Percentiles rank a stretch among this genome's conserved stretches.
Conservation (phyloP, 768 basidiomycete genomes). For the Trametes sanguinea region DNA sequence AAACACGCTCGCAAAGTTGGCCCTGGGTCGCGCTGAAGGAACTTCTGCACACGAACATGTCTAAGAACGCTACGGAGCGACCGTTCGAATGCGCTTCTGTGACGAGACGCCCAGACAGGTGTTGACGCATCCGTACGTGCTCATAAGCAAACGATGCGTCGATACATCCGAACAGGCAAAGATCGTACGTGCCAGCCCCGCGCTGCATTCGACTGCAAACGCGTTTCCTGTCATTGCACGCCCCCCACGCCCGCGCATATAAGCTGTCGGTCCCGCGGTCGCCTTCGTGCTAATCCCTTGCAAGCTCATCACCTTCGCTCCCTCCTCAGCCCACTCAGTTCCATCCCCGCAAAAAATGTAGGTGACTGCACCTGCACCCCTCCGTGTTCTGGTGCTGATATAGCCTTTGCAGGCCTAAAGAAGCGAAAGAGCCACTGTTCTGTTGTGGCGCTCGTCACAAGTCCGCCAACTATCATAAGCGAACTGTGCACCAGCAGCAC, state of each 20-base stretch:
- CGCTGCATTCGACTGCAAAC: not conserved
- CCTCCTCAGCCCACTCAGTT: not conserved
- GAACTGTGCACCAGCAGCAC: conserved; percentile 15
- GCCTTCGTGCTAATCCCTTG: not conserved
- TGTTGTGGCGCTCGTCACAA: conserved; percentile 15
- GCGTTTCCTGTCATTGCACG: not conserved
- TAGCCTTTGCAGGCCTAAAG: conserved; percentile 7
- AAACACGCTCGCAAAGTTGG: no score
- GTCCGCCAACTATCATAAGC: conserved; percentile 11
- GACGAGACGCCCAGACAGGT: not conserved
- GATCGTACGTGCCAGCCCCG: not conserved
- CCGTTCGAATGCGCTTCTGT: not conserved
- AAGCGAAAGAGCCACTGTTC: conserved; percentile 7
- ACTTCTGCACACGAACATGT: no score
- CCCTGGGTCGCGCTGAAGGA: no score
- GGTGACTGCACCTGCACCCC: not conserved
- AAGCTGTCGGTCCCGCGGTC: no score
- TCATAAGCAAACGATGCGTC: not conserved
- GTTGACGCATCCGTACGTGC: not conserved
- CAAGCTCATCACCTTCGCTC: not conserved
- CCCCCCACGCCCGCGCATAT: no score
- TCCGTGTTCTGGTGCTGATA: not conserved
- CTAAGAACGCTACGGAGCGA: no score
- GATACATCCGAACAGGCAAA: not conserved
- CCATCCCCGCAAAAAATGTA: not conserved